These are phyloP conservation scores for Ceratobasidium theobromae DNA, from an alignment of 1,284 basidiomycete species.

Conservation along the genomic window DNA sequence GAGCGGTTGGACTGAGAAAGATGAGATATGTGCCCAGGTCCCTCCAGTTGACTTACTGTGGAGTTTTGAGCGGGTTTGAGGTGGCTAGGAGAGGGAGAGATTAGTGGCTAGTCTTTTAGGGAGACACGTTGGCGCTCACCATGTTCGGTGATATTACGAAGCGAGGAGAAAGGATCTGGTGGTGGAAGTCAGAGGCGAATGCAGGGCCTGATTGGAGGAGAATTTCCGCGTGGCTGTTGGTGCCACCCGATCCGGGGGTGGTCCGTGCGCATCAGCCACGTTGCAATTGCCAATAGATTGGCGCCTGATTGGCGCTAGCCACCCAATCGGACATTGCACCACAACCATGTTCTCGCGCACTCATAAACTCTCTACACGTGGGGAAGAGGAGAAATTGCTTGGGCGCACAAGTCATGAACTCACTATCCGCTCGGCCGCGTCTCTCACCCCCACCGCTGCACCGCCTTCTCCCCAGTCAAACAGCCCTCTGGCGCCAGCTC, in stretches of 20 bases:
- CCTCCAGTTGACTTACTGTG: background rate
- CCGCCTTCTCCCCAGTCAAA: conserved; percentile 1
- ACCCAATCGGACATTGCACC: background rate
- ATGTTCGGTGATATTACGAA: background rate
- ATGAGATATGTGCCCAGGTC: background rate
- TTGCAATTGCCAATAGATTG: background rate
- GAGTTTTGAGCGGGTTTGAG: conserved; percentile 21
- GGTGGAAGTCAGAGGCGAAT: background rate
- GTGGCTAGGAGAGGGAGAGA: conserved; percentile 1
- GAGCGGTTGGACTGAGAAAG: background rate
- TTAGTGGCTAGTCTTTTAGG: background rate
- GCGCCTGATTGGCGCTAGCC: background rate
- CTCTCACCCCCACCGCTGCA: background rate
- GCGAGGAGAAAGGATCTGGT: background rate
- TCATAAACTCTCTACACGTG: background rate
- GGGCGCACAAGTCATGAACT: conserved; percentile 7
- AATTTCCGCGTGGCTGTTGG: background rate
- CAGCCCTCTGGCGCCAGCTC: background rate
- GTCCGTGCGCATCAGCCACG: background rate
- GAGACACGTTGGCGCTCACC: conserved; percentile 2
- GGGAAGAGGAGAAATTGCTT: conserved; percentile 13
- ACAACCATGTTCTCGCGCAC: conserved; percentile 11
- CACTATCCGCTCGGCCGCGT: background rate
- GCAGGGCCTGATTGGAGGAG: background rate
- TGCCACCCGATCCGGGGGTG: background rate